These are phyloP conservation scores for Suhomyces kilbournensis DNA, from an alignment of 805 yeast species.

Conservation along the genomic window DNA sequence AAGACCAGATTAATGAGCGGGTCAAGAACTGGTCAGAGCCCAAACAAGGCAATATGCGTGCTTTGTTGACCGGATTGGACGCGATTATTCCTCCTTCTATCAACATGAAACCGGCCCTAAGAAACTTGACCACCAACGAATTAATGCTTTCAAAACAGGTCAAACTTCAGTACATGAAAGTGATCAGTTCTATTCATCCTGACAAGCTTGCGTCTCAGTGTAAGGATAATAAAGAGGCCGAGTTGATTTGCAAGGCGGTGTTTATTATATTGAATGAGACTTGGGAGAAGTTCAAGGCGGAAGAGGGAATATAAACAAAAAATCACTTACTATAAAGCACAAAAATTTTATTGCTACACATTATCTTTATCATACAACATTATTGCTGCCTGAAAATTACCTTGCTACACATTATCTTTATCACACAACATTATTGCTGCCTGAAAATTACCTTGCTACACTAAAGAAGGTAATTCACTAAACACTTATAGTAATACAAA, in stretches of 20 bases:
- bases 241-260: slow-evolving; percentile 83
- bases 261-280: slow-evolving; percentile 81
- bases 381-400: no score
- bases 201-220: slow-evolving; percentile 58
- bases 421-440: no score
- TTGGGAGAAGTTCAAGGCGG: slow-evolving; percentile 43
- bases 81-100: slow-evolving; percentile 56
- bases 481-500: no score
- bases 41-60: slow-evolving; percentile 62
- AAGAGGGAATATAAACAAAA: slow-evolving; percentile 11
- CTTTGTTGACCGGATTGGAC: slow-evolving; percentile 67
- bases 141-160: slow-evolving; percentile 87
- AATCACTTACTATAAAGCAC: no score
- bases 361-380: no score
- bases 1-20: slow-evolving; percentile 9
- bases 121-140: slow-evolving; percentile 52
- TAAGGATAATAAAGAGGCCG: slow-evolving; percentile 56
- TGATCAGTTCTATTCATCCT: slow-evolving; percentile 74
- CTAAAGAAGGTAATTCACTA: no score
- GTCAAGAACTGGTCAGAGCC: slow-evolving; percentile 9
- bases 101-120: slow-evolving; percentile 11
- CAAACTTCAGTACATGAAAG: slow-evolving; percentile 78
- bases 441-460: no score
- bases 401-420: no score
- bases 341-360: no score